Percentiles rank a stretch among this genome's conserved stretches.
phyloP scores from a whole-genome alignment of 2,329 filamentous ascomycete species.

The Fusarium chaquense region DNA sequence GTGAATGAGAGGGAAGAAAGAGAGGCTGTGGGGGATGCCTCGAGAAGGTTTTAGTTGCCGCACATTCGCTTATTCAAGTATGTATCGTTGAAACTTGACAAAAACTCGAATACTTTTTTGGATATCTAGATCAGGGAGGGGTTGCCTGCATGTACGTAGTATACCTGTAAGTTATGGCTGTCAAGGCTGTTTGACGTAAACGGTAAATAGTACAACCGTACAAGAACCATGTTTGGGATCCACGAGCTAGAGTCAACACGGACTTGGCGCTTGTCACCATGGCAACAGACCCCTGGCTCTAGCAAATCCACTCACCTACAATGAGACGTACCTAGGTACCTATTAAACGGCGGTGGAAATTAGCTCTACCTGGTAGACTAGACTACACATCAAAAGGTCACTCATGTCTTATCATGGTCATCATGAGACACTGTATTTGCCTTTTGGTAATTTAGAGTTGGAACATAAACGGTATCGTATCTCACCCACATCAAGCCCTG shows the following conservation, averaged over 20 bases:
- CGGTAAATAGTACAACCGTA: slow-evolving; percentile 37
- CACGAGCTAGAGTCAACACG: slow-evolving; percentile 36
- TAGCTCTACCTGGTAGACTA: background rate
- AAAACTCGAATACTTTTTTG: slow-evolving; percentile 21
- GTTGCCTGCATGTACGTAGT: slow-evolving; percentile 32
- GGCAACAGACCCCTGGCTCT: slow-evolving; percentile 34
- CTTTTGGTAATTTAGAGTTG: background rate
- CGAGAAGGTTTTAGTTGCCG: slow-evolving; percentile 5
- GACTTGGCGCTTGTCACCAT: slow-evolving; percentile 34
- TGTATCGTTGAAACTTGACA: slow-evolving; percentile 18
- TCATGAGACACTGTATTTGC: slow-evolving; percentile 23
- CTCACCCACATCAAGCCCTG: background rate
- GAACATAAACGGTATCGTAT: slow-evolving; percentile 11
- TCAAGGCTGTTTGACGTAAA: slow-evolving; percentile 40
- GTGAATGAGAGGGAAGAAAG: slow-evolving; percentile 3
- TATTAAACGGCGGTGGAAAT: slow-evolving; percentile 7
- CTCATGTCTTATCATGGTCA: slow-evolving; percentile 12
- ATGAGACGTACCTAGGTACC: background rate
- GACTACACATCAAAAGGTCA: background rate
- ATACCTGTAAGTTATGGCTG: slow-evolving; percentile 16
- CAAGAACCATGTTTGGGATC: slow-evolving; percentile 27
- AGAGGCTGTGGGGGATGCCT: slow-evolving; percentile 9
- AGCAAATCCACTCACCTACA: background rate
- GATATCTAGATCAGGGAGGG: slow-evolving; percentile 38
- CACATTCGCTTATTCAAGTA: slow-evolving; percentile 8